Percentiles rank a stretch among this genome's conserved stretches.
Conservation (phyloP, 2,329 filamentous ascomycete species). For the Fusarium protoensiforme region DNA sequence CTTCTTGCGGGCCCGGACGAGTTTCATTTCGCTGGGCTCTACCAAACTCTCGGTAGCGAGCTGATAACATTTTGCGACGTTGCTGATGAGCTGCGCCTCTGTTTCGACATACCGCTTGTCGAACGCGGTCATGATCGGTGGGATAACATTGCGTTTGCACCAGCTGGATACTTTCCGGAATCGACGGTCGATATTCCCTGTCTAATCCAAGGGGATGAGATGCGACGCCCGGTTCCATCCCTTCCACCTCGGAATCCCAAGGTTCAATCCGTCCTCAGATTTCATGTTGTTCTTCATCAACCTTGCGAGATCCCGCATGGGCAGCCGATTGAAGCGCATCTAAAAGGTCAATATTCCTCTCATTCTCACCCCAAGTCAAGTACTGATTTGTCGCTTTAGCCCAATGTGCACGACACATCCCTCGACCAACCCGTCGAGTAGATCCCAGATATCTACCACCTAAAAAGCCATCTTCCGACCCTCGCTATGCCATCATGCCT, state of each 20-base stretch:
- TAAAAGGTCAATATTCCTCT: not conserved
- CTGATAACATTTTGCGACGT: constrained; percentile 25
- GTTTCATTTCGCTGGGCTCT: constrained; percentile 10
- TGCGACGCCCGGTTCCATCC: not conserved
- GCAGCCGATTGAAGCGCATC: not conserved
- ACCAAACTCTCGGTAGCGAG: not conserved
- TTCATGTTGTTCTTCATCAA: constrained; percentile 6
- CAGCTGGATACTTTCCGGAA: not conserved
- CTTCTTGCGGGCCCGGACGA: not conserved
- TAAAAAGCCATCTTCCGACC: not conserved
- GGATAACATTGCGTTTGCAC: constrained; percentile 11
- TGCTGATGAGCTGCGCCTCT: constrained; percentile 27
- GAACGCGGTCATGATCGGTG: not conserved
- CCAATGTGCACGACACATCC: constrained; percentile 1
- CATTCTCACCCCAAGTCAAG: no score
- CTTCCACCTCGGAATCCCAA: not conserved
- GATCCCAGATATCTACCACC: constrained; percentile 11
- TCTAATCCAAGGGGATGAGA: not conserved
- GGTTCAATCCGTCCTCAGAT: not conserved
- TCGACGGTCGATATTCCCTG: no score
- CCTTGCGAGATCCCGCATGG: not conserved
- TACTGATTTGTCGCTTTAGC: not conserved
- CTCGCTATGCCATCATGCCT: not conserved
- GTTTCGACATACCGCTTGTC: constrained; percentile 17
- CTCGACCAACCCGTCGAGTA: not conserved